Evolutionary conservation across 495 filamentous ascomycete genomes (phyloP).

Genomic region (Podospora sp.): DNA sequence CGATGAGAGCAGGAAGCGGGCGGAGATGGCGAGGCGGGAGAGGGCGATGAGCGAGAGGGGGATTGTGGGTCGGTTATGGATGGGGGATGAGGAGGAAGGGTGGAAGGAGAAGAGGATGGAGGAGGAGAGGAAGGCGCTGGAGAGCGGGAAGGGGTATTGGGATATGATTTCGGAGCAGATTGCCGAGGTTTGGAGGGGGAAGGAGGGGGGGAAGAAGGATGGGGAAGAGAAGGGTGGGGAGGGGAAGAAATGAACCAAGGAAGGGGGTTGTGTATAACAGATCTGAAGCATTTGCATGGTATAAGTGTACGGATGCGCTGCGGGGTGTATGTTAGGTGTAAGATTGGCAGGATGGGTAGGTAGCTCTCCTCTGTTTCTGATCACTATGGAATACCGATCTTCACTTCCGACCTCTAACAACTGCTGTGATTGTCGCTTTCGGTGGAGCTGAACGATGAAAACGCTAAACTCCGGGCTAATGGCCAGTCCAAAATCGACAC

Average conservation of each 20-base stretch:
- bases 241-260: conserved; percentile 4
- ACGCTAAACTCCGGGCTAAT: background rate
- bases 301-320: background rate
- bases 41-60: conserved; percentile 43
- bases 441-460: too few species aligned
- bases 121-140: conserved; percentile 72
- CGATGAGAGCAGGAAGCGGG: conserved; percentile 29
- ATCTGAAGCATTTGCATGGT: background rate
- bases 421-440: too few species aligned
- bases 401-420: background rate
- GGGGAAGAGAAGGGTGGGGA: conserved; percentile 12
- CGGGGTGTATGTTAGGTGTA: background rate
- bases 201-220: conserved; percentile 18
- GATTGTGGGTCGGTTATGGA: conserved; percentile 54
- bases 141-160: conserved; percentile 78
- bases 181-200: conserved; percentile 69
- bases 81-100: conserved; percentile 68
- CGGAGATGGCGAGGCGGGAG: conserved; percentile 23
- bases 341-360: background rate
- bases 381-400: background rate
- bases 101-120: conserved; percentile 74
- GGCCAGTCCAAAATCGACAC: background rate
- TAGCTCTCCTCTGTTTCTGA: background rate
- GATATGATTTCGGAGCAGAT: conserved; percentile 84
- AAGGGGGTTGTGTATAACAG: background rate